phyloP scores from a whole-genome alignment of 306 rosid species.

The Cucurbita moschata region DNA sequence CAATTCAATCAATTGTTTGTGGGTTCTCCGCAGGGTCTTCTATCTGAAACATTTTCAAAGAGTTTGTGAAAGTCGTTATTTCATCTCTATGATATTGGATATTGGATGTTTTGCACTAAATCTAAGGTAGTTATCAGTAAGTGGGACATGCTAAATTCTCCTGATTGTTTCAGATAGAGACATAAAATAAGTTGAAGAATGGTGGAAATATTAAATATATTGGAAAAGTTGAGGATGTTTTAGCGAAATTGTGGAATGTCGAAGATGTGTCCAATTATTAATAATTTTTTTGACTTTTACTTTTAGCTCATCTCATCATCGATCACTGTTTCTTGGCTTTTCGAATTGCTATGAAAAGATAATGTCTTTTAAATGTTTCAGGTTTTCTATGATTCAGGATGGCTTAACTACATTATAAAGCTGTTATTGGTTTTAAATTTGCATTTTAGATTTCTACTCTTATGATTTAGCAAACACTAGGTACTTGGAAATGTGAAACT shows the following conservation, averaged over 20 bases:
- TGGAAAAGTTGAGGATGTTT: not conserved
- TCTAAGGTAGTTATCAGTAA: not conserved
- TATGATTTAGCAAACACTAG: not conserved
- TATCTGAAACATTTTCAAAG: not conserved
- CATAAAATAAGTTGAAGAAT: not conserved
- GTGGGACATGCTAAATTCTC: not conserved
- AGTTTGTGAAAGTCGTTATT: not conserved
- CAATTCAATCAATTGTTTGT: not conserved
- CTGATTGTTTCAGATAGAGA: not conserved
- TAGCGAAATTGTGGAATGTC: not conserved
- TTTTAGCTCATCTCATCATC: not conserved
- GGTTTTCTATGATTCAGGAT: not conserved
- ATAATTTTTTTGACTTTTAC: not conserved
- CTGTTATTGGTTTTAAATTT: not conserved
- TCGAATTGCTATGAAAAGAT: not conserved
- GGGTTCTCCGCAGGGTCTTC: not conserved
- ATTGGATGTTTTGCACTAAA: not conserved
- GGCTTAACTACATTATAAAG: not conserved
- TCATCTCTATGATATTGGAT: not conserved
- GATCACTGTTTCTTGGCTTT: not conserved
- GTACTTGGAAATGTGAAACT: not conserved
- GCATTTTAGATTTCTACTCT: not conserved
- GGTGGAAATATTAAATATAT: not conserved
- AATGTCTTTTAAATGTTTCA: not conserved
- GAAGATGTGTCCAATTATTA: not conserved